Evolutionary conservation across 2,329 filamentous ascomycete species (phyloP), one percentile per base, ranked within the genome.

Genomic region (Zopfia rhizophila): DNA sequence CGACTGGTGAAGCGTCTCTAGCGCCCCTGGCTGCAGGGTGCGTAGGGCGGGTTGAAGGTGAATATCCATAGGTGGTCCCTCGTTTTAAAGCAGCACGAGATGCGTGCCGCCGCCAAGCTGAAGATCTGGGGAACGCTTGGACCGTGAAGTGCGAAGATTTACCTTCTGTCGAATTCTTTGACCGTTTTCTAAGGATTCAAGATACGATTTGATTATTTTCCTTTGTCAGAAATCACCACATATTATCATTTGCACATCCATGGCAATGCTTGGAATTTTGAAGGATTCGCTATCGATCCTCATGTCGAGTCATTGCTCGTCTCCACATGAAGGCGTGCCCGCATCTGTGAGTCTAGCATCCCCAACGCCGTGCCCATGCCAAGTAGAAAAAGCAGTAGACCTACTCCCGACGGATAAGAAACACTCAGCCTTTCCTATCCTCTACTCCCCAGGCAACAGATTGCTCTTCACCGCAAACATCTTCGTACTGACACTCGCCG

Each of bases 391-490:
- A 63, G 60, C 56, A 58, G 58, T 58, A 65, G 55, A 61, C 10
- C 11, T 21, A 32, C 24, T 22, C 28, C 13, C 13, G 31, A 35
- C 21, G 28, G 62, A 46, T 58, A 63, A 63, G 55, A 58, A 24
- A 36, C 7, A 16, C 19, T 13, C 11, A 46, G 55, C 47, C 50
- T 44, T 22, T 23, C 39, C 51, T 37, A 27, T 32, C 19, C 31
- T 50, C 31, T 67, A 68, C 62, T 83, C 83, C 44, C 80, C 79
- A 13, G 84, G 84, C 55, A 87, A 65, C 48, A 87, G 68, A 66
- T 85, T 86, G 54, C 83, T 84, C 74, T 92, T 87, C 51, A 97
- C 90, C 27, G 92, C 92, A 74, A 99, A 99, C 93, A 99, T 96
- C 86, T 99, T 99, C 58, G 90, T 87, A 54, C 85, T 95, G 61